Evolutionary conservation across 1,139 yeast species (phyloP), one percentile per base, ranked within the genome.

Genomic region (Lodderomyces theae): DNA sequence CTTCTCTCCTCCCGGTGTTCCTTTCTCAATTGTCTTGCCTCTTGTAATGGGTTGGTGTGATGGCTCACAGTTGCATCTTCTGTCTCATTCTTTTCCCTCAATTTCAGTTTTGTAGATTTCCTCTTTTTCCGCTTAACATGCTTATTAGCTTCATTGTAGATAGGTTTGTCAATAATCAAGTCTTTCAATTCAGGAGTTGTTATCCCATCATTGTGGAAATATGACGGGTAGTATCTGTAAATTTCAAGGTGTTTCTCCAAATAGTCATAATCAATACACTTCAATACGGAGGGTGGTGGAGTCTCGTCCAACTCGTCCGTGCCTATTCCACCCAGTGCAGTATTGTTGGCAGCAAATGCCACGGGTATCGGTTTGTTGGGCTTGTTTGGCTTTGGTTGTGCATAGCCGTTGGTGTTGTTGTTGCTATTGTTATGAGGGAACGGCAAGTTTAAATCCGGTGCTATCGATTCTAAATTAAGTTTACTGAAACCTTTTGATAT

Each of bases 171-270:
- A 19, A 51, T 48, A 12, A 72, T 59, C 54, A 69, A 51, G 36
- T 57, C 62, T 42, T 57, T 59, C 36, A 72, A 56, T 34, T 56
- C 56, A 3, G 77, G 76, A 2, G 77, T 71, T 16, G 63, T 52
- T 4, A 61, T 55, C 23, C 55, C 67, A 22, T 61, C 61, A 51
- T 72, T 71, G 45, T 70, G 77, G 43, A 72, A 61, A 49, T 54
- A 67, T 40, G 55, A 51, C 3, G 77, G 77, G 38, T 63, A 63
- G 50, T 71, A 71, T 47, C 69, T 71, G 48, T 58, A 61, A 39
- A 72, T 61, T 22, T 66, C 53, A 46, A 54, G 70, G 39, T 59
- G 55, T 10, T 47, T 40, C 46, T 71, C 76, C 38, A 72, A 55
- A 38, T 58, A 63, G 5, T 64, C 70, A 51, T 69, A 72, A 53